Evolutionary conservation across 441 rosid genomes (phyloP).

Genomic region (Populus tomentosa): DNA sequence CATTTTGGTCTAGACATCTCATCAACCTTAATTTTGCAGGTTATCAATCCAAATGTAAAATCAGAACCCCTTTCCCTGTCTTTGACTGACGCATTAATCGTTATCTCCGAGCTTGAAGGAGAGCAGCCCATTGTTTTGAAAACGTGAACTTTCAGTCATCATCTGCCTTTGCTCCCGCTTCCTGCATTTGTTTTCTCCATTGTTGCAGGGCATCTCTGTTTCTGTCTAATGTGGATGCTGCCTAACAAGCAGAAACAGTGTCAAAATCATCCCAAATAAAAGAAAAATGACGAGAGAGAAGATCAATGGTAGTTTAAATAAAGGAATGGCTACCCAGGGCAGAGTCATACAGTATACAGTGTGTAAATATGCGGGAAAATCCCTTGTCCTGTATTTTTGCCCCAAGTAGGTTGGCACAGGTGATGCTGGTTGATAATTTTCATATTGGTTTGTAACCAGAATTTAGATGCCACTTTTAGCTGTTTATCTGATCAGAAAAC

Average conservation of each 20-base stretch:
- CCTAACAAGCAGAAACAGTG: neutral
- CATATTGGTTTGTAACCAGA: neutral
- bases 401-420: neutral
- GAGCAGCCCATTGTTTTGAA: conserved; percentile 46
- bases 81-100: conserved; percentile 64
- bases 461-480: too few species aligned
- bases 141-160: neutral
- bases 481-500: neutral
- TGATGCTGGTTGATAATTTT: neutral
- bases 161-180: neutral
- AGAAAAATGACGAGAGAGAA: neutral
- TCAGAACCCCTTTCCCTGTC: conserved; percentile 57
- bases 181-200: neutral
- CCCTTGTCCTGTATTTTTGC: neutral
- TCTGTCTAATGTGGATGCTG: conserved; percentile 5
- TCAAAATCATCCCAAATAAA: neutral
- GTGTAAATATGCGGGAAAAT: too few species aligned
- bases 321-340: neutral
- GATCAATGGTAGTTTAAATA: neutral
- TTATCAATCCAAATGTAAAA: conserved; percentile 76
- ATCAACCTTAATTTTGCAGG: conserved; percentile 38
- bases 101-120: conserved; percentile 93
- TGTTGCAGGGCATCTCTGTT: conserved; percentile 9
- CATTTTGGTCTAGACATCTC: conserved; percentile 3
- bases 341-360: neutral